Evolutionary conservation across 2,329 filamentous ascomycete genomes (phyloP), one percentile per base, ranked within the genome.

Genomic region (Penicillium sp.): DNA sequence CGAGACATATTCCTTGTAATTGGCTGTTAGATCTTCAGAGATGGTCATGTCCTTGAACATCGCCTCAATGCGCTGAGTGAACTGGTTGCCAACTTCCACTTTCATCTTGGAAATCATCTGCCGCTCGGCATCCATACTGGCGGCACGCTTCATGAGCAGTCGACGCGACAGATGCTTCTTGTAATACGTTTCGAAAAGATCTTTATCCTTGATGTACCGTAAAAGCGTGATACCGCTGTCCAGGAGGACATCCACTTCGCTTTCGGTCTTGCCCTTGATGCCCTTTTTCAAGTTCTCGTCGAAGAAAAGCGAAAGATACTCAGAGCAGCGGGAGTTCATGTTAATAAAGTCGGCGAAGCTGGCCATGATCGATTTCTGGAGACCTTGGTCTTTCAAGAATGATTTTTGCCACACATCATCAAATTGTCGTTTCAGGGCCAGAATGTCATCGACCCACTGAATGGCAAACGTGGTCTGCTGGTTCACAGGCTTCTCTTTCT

Each of bases 51-150:
- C 92, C 65, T 88, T 89, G 71, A 98, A 95, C 88, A 98, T 96
- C 48, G 88, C 85, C 59, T 98, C 92, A 30, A 98, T 79, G 60
- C 93, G 94, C 56, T 79, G 73, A 0, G 92, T 96, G 61, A 96
- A 96, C 51, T 88, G 82, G 61, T 93, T 94, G 26, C 92, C 92
- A 35, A 96, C 79, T 61, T 95, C 90, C 57, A 92, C 79, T 74
- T 95, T 96, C 88, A 98, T 95, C 47, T 90, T 85, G 0, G 82
- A 84, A 35, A 98, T 92, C 78, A 98, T 93, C 56, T 92, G 84
- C 61, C 90, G 89, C 66, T 98, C 92, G 1, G 88, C 86, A 55
- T 95, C 90, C 48, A 86, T 82, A 59, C 85, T 94, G 51, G 93
- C 82, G 0, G 87, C 90, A 55, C 92, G 93, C 59, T 83, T 85